Conservation (phyloP, 805 yeast species). For the Candida stauntonica region DNA sequence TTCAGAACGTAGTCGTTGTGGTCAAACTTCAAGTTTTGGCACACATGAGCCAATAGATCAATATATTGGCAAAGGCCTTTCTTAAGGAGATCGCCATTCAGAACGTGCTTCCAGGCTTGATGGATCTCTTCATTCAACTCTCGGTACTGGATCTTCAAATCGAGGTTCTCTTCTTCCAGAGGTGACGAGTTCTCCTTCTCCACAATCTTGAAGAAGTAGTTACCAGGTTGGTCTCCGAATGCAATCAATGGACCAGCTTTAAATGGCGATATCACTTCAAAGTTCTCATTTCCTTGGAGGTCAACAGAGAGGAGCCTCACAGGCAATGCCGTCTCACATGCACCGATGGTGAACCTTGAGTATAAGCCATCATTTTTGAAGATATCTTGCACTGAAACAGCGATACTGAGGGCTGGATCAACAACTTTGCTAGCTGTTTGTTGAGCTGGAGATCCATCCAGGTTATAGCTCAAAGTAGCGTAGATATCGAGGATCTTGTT, state of each 20-base stretch:
- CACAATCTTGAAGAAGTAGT: conserved; percentile 52
- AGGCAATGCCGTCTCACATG: conserved; percentile 49
- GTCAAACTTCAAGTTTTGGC: conserved; percentile 6
- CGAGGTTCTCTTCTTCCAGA: conserved; percentile 33
- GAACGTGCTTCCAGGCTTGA: conserved; percentile 21
- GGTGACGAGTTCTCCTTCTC: conserved; percentile 21
- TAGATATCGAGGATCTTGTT: conserved; percentile 10
- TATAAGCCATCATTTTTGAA: conserved; percentile 53
- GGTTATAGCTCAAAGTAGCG: conserved; percentile 12
- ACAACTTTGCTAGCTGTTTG: conserved; percentile 28
- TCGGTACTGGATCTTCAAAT: conserved; percentile 41
- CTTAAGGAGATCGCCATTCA: conserved; percentile 12
- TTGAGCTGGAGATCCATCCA: conserved; percentile 9
- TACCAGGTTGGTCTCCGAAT: conserved; percentile 66
- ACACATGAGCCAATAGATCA: conserved; percentile 20
- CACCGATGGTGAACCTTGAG: conserved; percentile 66
- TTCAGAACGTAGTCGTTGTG: conserved; percentile 5
- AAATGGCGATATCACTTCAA: conserved; percentile 30
- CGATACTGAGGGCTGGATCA: conserved; percentile 53
- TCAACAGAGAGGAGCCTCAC: conserved; percentile 45
- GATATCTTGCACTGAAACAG: conserved; percentile 79
- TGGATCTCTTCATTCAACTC: conserved; percentile 44
- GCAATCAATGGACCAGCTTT: conserved; percentile 40
- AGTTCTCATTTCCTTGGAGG: conserved; percentile 33
- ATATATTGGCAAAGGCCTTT: conserved; percentile 16